Conservation (phyloP, 495 filamentous ascomycete species). For the Cercophora samala region DNA sequence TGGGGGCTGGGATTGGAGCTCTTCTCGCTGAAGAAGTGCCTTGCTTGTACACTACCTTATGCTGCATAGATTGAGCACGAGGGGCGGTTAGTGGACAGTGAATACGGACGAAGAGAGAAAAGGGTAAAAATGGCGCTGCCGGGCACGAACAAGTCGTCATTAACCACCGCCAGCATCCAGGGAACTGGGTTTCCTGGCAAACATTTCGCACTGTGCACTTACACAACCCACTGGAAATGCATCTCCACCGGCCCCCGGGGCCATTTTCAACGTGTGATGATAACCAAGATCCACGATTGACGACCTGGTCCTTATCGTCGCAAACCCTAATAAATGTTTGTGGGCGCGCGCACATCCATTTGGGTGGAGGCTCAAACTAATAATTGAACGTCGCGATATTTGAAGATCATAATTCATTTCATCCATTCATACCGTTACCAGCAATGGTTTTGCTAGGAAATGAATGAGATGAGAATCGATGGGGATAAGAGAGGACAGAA, state of each 20-base stretch:
- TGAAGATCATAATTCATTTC: no score
- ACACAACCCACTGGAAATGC: conserved; percentile 4
- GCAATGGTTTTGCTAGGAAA: not conserved
- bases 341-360: conserved; percentile 3
- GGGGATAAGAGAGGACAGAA: not conserved
- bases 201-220: conserved; percentile 13
- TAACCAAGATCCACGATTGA: not conserved
- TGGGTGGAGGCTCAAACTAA: not conserved
- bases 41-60: not conserved
- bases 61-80: not conserved
- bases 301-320: conserved; percentile 3
- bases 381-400: not conserved
- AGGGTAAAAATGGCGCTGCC: not conserved
- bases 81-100: not conserved
- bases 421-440: no score
- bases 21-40: not conserved
- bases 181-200: conserved; percentile 3
- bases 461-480: not conserved
- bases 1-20: conserved; percentile 4
- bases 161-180: not conserved
- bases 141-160: not conserved
- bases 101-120: not conserved
- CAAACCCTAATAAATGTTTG: conserved; percentile 5
- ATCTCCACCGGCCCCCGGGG: conserved; percentile 5
- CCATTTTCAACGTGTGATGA: conserved; percentile 7